Evolutionary conservation across 2,329 filamentous ascomycete genomes (phyloP).

Genomic region (Xenoacremonium recifei): DNA sequence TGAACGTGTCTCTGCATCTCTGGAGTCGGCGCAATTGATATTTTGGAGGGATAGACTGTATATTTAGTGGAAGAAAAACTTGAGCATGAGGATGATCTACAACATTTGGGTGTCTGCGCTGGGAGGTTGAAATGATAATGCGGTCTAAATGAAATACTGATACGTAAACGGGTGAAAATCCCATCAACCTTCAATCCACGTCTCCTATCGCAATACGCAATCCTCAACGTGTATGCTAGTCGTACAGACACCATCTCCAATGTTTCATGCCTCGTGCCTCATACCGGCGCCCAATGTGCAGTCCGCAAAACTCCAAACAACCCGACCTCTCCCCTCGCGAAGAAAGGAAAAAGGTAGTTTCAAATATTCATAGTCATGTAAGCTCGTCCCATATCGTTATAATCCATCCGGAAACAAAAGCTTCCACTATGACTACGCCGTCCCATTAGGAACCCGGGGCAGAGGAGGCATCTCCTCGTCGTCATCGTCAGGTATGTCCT

Average conservation of each 20-base stretch:
- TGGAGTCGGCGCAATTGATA: not conserved
- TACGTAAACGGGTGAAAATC: conserved; percentile 6
- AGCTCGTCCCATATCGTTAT: conserved; percentile 10
- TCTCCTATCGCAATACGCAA: conserved; percentile 1
- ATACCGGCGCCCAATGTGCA: conserved; percentile 25
- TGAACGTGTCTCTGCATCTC: conserved; percentile 9
- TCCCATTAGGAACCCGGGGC: conserved; percentile 45
- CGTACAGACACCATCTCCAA: conserved; percentile 9
- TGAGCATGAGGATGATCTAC: not conserved
- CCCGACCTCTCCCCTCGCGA: conserved; percentile 8
- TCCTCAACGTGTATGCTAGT: conserved; percentile 13
- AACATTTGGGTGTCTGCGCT: too few relatives aligned
- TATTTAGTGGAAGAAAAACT: not conserved
- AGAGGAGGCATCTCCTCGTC: conserved; percentile 52
- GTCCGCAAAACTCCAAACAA: conserved; percentile 27
- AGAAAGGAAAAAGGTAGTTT: conserved; percentile 6
- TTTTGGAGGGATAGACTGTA: not conserved
- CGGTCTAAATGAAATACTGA: conserved; percentile 12
- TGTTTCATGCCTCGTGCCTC: too few relatives aligned
- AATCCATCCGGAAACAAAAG: conserved; percentile 2
- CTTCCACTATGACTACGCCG: conserved; percentile 22
- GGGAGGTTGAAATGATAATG: too few relatives aligned
- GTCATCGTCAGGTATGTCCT: conserved; percentile 62
- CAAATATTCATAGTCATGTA: too few relatives aligned
- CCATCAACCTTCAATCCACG: conserved; percentile 1